phyloP scores from a whole-genome alignment of 345 rosid species.

The Raphanus sativus region DNA sequence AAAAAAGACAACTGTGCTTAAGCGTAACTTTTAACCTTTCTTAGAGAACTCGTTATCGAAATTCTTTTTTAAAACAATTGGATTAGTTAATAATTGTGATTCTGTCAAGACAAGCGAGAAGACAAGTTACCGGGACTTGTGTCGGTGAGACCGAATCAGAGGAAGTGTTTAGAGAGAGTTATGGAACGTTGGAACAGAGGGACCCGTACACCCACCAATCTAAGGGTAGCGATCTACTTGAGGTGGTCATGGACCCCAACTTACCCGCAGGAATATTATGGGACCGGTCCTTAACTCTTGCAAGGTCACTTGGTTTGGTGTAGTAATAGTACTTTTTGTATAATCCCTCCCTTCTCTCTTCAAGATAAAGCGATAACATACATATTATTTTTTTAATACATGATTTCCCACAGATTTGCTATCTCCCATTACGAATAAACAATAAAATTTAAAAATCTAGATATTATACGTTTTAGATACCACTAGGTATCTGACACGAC shows the following conservation, averaged over 20 bases:
- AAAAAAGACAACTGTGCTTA: neutral
- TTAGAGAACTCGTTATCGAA: neutral
- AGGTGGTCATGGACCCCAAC: conserved; percentile 19
- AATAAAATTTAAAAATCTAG: neutral
- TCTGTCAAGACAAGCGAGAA: conserved; percentile 2
- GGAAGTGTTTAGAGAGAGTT: neutral
- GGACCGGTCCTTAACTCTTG: conserved; percentile 37
- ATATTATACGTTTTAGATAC: conserved; percentile 13
- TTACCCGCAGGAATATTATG: conserved; percentile 37
- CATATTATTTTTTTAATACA: neutral
- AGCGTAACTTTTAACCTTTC: neutral
- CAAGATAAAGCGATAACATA: neutral
- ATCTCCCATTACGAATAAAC: neutral
- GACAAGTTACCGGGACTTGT: conserved; percentile 21
- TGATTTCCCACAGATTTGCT: neutral
- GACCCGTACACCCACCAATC: conserved; percentile 30
- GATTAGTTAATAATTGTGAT: neutral
- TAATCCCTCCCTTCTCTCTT: neutral
- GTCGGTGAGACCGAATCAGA: conserved; percentile 28
- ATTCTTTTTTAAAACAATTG: neutral
- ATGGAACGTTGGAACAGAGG: conserved; percentile 21
- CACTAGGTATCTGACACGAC: neutral
- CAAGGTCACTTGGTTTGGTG: conserved; percentile 14
- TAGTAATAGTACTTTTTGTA: neutral
- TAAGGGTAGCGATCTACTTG: conserved; percentile 23